Percentiles rank a stretch among this genome's conserved stretches.
Conservation (phyloP, 352 stramenopile genomes). For the Saprolegnia diclina region DNA sequence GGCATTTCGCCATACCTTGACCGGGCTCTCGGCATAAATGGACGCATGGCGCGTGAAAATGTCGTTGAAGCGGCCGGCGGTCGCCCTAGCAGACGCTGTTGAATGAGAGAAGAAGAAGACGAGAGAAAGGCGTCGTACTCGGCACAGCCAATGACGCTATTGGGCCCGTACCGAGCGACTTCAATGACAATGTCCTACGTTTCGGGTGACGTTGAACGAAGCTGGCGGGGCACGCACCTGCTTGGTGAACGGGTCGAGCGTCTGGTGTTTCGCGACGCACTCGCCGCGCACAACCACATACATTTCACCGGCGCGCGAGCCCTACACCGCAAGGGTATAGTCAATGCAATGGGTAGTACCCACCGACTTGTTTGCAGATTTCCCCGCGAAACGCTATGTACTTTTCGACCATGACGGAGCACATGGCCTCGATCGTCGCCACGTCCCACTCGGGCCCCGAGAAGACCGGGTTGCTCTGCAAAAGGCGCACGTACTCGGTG, state of each 20-base stretch:
- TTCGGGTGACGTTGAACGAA: too few species aligned
- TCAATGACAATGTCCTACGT: conserved; percentile 28
- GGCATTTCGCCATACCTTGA: conserved; percentile 48
- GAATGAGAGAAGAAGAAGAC: too few species aligned
- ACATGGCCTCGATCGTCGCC: conserved; percentile 80
- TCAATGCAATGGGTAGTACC: too few species aligned
- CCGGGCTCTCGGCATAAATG: conserved; percentile 63
- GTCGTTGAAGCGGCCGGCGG: conserved; percentile 74
- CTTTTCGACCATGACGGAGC: conserved; percentile 79
- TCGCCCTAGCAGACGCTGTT: conserved; percentile 38
- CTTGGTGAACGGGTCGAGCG: conserved; percentile 67
- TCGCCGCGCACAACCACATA: conserved; percentile 72
- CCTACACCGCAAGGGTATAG: conserved; percentile 32
- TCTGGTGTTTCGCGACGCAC: conserved; percentile 66
- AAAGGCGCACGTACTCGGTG: conserved; percentile 68
- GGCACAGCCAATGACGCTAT: conserved; percentile 69
- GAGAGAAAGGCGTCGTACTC: conserved; percentile 54
- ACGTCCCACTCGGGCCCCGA: conserved; percentile 71
- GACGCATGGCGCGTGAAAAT: conserved; percentile 72
- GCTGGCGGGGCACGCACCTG: conserved; percentile 40
- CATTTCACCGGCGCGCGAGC: conserved; percentile 60
- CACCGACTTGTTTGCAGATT: conserved; percentile 81
- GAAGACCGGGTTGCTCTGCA: conserved; percentile 73
- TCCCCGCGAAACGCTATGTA: conserved; percentile 61
- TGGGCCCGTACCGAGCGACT: conserved; percentile 61